These are phyloP conservation scores for Malus sieversii DNA, from an alignment of 306 rosid species.

Conservation along the genomic window DNA sequence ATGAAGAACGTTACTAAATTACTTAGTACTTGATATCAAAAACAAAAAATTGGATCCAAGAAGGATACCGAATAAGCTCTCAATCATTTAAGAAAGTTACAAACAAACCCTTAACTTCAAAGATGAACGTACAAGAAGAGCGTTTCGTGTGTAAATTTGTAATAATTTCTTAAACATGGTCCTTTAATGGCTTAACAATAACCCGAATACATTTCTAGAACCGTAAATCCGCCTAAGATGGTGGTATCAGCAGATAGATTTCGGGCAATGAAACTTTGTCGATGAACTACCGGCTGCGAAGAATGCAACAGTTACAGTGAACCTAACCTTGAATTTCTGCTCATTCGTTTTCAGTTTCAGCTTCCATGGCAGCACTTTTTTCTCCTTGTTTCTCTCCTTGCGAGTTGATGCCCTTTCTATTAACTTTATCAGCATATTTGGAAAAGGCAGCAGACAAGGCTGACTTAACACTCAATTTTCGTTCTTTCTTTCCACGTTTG, in stretches of 20 bases:
- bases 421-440: conserved; percentile 51
- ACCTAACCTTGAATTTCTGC: neutral
- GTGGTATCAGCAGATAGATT: too few species aligned
- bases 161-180: neutral
- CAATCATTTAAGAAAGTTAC: neutral
- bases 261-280: too few species aligned
- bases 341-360: neutral
- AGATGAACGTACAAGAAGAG: neutral
- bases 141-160: neutral
- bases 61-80: too few species aligned
- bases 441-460: conserved; percentile 85
- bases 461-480: conserved; percentile 55
- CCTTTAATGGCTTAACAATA: neutral
- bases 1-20: too few species aligned
- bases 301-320: neutral
- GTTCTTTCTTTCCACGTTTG: conserved; percentile 48
- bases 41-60: too few species aligned
- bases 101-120: neutral
- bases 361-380: conserved; percentile 20
- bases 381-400: conserved; percentile 38
- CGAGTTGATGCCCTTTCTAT: conserved; percentile 32
- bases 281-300: neutral
- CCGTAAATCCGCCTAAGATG: too few species aligned
- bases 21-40: too few species aligned
- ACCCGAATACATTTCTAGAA: too few species aligned